These are phyloP conservation scores for Metschnikowia gruessii DNA, from an alignment of 805 yeast genomes.

Conservation along the genomic window DNA sequence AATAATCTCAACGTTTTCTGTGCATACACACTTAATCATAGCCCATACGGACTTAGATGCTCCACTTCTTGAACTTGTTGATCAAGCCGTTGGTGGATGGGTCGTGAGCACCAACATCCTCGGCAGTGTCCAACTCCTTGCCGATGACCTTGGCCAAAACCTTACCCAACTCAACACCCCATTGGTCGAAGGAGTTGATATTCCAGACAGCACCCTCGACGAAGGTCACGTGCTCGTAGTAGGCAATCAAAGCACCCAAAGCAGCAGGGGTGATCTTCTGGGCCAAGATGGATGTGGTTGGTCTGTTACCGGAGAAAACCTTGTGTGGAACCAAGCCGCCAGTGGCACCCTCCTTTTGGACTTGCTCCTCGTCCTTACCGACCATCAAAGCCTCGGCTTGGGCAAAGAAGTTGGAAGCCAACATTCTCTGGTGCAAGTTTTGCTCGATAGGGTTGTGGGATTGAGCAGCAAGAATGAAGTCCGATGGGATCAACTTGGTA, in stretches of 20 bases:
- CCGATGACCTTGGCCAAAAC: constrained; percentile 95
- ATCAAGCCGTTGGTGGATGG: constrained; percentile 88
- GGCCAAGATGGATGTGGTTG: constrained; percentile 94
- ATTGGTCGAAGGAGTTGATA: constrained; percentile 98
- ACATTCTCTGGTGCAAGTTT: constrained; percentile 94
- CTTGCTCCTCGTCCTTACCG: constrained; percentile 84
- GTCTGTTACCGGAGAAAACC: constrained; percentile 96
- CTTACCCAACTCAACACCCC: constrained; percentile 99
- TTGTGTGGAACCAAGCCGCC: constrained; percentile 91
- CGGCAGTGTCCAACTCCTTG: constrained; percentile 70
- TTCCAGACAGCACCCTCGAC: constrained; percentile 99
- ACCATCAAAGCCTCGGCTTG: constrained; percentile 98
- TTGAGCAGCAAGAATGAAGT: constrained; percentile 94
- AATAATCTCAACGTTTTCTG: too few species aligned
- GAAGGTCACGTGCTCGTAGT: constrained; percentile 96
- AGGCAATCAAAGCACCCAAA: constrained; percentile 93
- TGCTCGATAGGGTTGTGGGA: constrained; percentile 96
- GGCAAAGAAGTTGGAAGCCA: constrained; percentile 98
- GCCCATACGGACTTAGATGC: constrained; percentile 17
- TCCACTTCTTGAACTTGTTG: constrained; percentile 93
- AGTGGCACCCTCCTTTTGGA: constrained; percentile 84
- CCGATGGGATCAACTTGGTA: constrained; percentile 94
- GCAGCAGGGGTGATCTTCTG: constrained; percentile 96
- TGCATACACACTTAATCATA: too few species aligned
- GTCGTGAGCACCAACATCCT: constrained; percentile 67